These are phyloP conservation scores for Aspergillus sp. DNA, from an alignment of 2,329 filamentous ascomycete species.

Conservation along the genomic window DNA sequence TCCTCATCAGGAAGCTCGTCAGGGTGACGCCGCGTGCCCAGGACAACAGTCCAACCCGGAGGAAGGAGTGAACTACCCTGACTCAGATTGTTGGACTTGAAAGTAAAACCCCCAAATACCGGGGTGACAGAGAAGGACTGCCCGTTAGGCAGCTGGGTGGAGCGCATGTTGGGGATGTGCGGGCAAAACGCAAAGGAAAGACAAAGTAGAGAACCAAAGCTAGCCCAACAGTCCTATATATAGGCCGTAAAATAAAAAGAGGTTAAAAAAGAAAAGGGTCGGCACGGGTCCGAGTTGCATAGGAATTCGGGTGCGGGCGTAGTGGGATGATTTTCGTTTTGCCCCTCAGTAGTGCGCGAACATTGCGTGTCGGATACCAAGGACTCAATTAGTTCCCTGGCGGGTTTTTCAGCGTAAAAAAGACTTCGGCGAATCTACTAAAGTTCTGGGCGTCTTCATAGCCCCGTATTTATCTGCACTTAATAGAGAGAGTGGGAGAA, in stretches of 20 bases:
- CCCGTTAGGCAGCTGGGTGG: conserved; percentile 78
- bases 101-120: conserved; percentile 87
- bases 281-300: neutral
- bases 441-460: neutral
- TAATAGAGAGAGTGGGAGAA: neutral
- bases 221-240: neutral
- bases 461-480: neutral
- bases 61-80: conserved; percentile 66
- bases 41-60: conserved; percentile 83
- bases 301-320: neutral
- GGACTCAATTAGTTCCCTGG: neutral
- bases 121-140: conserved; percentile 77
- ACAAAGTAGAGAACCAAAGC: neutral
- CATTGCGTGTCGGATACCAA: conserved; percentile 2
- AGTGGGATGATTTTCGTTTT: conserved; percentile 14
- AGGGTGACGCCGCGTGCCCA: conserved; percentile 64
- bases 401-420: neutral
- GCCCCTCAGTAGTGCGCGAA: conserved; percentile 12
- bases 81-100: conserved; percentile 77
- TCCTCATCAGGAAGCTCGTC: conserved; percentile 29
- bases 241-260: neutral
- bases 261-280: neutral
- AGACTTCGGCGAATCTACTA: neutral
- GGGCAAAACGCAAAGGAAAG: neutral
- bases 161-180: conserved; percentile 21